Evolutionary conservation across 148 eudicot genomes (phyloP), one percentile per base, ranked within the genome.

Genomic region (Spergularia bocconei): DNA sequence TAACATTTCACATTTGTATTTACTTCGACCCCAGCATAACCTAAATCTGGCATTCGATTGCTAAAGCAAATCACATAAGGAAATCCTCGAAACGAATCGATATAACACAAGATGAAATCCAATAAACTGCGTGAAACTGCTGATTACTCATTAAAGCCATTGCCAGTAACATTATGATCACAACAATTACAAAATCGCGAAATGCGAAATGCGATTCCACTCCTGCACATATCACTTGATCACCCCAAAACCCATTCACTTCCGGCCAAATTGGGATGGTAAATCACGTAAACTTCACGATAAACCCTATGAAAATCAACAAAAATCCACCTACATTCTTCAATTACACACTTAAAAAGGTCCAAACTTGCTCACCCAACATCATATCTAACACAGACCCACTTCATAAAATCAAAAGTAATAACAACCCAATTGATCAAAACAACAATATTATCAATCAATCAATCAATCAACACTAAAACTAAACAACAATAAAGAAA

Each of bases 261-360:
- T 11, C 20, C 25, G 48, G 6, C 65, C 68, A 61, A 66, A 67
- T 19, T 33, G 36, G 55, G 67, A 72, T 72, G 19, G 54, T 23
- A 29, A 65, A 79, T 79, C 77, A 47, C 73, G 11, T 16, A 38
- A 0, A 69, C 15, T 59, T 50, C 23, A 47, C 70, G 66, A 29
- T 19, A 66, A 67, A 29, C 19, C 58, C 54, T 14, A n/a, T 47
- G 3, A 41, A 64, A 78, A 12, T 9, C n/a, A 56, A 59, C 74
- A 10, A 48, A 80, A 64, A 20, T 56, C 74, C 53, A 71, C 79
- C 79, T 68, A 71, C 83, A 80, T 80, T 80, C 62, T 53, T 14
- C 53, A 71, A 71, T 65, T 67, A 23, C 76, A 21, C 72, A 58
- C 67, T 76, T 47, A 65, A 48, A 75, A 70, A 75, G 12, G 7